These are phyloP conservation scores for Malassezia nana DNA, from an alignment of 1,284 basidiomycete species.

Conservation along the genomic window DNA sequence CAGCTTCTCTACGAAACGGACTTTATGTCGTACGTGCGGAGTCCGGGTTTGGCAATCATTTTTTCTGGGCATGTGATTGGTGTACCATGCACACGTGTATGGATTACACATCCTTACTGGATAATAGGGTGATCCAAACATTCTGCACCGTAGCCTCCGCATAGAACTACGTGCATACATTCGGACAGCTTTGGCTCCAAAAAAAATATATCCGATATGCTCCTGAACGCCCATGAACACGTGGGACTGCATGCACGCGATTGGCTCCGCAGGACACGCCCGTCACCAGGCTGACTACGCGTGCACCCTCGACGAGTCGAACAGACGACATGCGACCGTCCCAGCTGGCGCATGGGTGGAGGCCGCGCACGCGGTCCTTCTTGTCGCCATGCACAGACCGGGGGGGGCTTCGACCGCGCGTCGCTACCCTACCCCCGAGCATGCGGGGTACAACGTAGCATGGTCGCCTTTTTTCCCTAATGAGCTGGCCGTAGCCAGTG, in stretches of 20 bases:
- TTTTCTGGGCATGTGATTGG: not conserved
- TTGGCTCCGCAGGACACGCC: too few relatives aligned
- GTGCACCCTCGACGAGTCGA: not conserved
- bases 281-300: too few relatives aligned
- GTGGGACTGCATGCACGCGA: too few relatives aligned
- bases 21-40: not conserved
- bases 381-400: constrained; percentile 7
- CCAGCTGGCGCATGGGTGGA: not conserved
- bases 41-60: not conserved
- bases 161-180: not conserved
- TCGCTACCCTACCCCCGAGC: constrained; percentile 49
- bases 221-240: too few relatives aligned
- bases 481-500: constrained; percentile 71
- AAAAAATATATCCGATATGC: not conserved
- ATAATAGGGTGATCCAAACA: not conserved
- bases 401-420: not conserved
- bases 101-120: not conserved
- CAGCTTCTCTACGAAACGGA: not conserved
- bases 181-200: not conserved
- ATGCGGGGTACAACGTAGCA: constrained; percentile 74
- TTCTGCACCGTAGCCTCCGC: not conserved
- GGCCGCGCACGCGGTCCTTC: not conserved
- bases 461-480: constrained; percentile 86
- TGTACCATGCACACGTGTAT: not conserved
- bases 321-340: not conserved